Evolutionary conservation across 441 rosid genomes (phyloP), one percentile per base, ranked within the genome.

Genomic region (Euphorbia celastroides): DNA sequence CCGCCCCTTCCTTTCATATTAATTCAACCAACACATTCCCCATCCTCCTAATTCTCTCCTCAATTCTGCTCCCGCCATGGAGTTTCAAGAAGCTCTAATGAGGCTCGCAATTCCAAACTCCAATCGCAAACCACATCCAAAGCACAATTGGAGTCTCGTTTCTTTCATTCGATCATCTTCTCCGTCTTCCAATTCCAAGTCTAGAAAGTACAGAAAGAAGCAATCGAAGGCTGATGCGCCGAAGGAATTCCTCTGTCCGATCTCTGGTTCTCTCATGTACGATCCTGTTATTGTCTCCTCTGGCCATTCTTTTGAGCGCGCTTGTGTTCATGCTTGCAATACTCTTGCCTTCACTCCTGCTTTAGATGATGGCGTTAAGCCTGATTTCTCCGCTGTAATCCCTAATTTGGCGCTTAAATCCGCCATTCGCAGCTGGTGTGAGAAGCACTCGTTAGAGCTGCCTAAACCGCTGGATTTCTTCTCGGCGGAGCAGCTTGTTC

Each of bases 211-310:
- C 25, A 70, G 74, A 31, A 31, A 30, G 54, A 48, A 48, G 7
- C 54, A 48, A 11, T 55, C 30, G 1, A 55, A 55, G n/a, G 31
- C 32, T 7, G 66, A 67, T 19, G 51, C 64, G 6, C 97, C 90
- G 0, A 7, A 70, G 13, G 97, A 91, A 60, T 91, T 91, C 60
- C 77, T 82, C 38, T 93, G 99, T 70, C 95, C 92, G 0, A 71
- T 93, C 74, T 88, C 96, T 0, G 86, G 81, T 23, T 76, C 75
- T 28, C 70, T 91, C 68, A 93, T 93, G 99, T 78, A 79, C 0
- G 99, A 89, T 22, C 97, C 99, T 6, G 85, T 89, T 8, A 88
- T 93, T n/a, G 93, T 93, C 74, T 78, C 96, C 48, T 93, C 97
- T 1, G 99, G 99, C 34, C 97, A 91, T 77, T 81, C 92, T 27